Conservation (phyloP, 1,284 basidiomycete genomes). For the Wallemia hederae region DNA sequence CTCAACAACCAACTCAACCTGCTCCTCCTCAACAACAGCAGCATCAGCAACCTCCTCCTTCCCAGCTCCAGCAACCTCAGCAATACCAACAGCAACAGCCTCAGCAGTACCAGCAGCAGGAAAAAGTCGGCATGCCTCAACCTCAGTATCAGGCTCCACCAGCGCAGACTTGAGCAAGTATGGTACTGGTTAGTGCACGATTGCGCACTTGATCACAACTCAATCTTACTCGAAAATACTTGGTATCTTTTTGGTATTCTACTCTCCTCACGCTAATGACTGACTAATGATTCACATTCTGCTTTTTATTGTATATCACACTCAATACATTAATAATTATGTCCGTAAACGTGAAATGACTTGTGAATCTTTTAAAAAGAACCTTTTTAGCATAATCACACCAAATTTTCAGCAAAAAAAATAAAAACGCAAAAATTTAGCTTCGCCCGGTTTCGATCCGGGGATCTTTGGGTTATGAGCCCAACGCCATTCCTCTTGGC, state of each 20-base stretch:
- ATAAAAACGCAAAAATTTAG: neutral
- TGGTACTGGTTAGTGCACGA: no score
- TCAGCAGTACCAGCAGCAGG: neutral
- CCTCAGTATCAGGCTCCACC: neutral
- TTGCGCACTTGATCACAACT: no score
- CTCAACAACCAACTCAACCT: neutral
- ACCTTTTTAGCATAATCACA: no score
- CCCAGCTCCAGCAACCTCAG: no score
- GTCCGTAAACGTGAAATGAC: no score
- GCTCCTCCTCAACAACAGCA: no score
- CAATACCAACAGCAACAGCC: neutral
- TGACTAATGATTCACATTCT: no score
- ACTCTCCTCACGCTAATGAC: neutral
- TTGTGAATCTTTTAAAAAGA: no score
- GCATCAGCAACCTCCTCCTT: no score
- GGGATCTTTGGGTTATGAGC: constrained; percentile 1
- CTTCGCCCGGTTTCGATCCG: constrained; percentile 1
- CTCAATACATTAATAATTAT: no score
- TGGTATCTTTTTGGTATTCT: neutral
- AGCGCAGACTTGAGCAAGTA: no score
- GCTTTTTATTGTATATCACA: no score
- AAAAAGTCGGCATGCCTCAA: neutral
- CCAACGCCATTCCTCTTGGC: constrained; percentile 1
- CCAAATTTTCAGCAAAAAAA: neutral
- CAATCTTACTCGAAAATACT: neutral